Evolutionary conservation across 805 yeast genomes (phyloP).

Genomic region (Wickerhamiella kurtzmanii): DNA sequence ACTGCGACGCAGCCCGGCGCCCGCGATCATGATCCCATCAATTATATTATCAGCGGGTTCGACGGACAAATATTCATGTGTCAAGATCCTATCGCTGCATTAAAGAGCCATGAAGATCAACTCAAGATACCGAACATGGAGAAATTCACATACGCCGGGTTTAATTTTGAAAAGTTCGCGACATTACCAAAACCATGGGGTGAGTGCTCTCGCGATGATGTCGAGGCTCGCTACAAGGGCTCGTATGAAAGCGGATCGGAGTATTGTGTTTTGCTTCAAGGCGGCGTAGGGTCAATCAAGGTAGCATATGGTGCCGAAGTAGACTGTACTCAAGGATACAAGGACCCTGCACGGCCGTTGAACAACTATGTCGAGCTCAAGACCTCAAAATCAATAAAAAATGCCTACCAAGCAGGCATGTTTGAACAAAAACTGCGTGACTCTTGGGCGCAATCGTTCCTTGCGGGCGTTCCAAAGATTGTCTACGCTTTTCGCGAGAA

Average conservation of each 20-base stretch:
- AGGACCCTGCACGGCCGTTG: constrained; percentile 34
- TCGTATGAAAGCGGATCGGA: constrained; percentile 49
- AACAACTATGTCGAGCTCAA: constrained; percentile 77
- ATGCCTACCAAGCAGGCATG: constrained; percentile 41
- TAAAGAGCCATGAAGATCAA: constrained; percentile 11
- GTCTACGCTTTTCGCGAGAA: constrained; percentile 82
- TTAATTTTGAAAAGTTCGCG: constrained; percentile 71
- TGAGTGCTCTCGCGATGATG: constrained; percentile 44
- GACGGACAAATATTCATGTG: constrained; percentile 40
- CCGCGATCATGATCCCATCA: constrained; percentile 37
- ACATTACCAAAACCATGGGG: constrained; percentile 63
- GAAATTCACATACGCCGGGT: constrained; percentile 34
- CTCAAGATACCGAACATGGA: constrained; percentile 10
- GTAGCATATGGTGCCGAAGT: constrained; percentile 78
- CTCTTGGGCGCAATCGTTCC: constrained; percentile 89
- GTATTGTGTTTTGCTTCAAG: constrained; percentile 63
- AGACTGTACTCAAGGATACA: constrained; percentile 77
- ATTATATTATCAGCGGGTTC: constrained; percentile 49
- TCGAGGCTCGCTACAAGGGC: constrained; percentile 51
- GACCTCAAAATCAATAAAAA: constrained; percentile 45
- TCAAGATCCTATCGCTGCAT: constrained; percentile 23
- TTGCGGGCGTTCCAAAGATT: constrained; percentile 69
- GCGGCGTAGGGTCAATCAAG: constrained; percentile 66
- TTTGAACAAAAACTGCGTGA: constrained; percentile 80
- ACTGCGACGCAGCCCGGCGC: constrained; percentile 43